phyloP scores from a whole-genome alignment of 1,284 basidiomycete genomes.

The Porogramme epimiltina region DNA sequence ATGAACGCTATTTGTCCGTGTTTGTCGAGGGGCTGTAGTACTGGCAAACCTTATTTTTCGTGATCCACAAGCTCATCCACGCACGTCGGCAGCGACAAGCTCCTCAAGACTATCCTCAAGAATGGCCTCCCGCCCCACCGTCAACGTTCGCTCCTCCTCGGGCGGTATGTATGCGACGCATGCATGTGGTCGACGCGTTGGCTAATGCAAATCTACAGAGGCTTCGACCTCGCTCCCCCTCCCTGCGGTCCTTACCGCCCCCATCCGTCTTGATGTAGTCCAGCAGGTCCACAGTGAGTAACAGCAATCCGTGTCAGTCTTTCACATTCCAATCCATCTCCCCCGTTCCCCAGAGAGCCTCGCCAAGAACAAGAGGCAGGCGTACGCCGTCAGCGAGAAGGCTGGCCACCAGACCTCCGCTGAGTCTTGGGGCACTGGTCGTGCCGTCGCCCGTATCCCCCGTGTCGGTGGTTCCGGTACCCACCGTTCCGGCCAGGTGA shows the following conservation, averaged over 20 bases:
- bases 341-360: slow-evolving; percentile 76
- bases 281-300: slow-evolving; percentile 96
- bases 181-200: slow-evolving; percentile 1
- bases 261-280: slow-evolving; percentile 98
- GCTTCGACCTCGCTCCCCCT: slow-evolving; percentile 89
- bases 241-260: slow-evolving; percentile 96
- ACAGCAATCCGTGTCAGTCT: no score
- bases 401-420: slow-evolving; percentile 99
- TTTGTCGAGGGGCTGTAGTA: slow-evolving; percentile 25
- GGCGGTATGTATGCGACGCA: slow-evolving; percentile 54
- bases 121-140: slow-evolving; percentile 92
- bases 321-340: no score
- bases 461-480: slow-evolving; percentile 99
- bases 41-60: slow-evolving; percentile 34
- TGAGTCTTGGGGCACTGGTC: slow-evolving; percentile 99
- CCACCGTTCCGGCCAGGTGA: slow-evolving; percentile 93
- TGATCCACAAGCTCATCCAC: slow-evolving; percentile 26
- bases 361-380: slow-evolving; percentile 98
- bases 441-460: slow-evolving; percentile 99
- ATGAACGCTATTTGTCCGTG: slow-evolving; percentile 17
- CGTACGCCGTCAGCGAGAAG: slow-evolving; percentile 96
- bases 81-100: slow-evolving; percentile 30
- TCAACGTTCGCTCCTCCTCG: slow-evolving; percentile 76
- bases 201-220: slow-evolving; percentile 52
- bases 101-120: slow-evolving; percentile 33